phyloP scores from a whole-genome alignment of 306 rosid species.

The Urtica urens region DNA sequence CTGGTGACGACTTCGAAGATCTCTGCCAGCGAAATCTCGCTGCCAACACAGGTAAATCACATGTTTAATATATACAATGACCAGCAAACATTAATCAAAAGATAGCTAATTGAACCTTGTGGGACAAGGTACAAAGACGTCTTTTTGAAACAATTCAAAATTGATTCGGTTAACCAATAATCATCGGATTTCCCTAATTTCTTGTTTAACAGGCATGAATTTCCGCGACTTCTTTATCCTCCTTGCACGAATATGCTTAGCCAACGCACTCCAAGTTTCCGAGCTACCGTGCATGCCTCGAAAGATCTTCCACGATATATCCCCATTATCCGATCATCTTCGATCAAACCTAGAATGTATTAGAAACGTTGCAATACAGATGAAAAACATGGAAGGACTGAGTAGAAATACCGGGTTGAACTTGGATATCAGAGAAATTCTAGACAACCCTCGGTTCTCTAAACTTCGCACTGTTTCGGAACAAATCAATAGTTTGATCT shows the following conservation, averaged over 20 bases:
- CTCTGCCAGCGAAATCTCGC: slow-evolving; percentile 97
- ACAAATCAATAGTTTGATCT: slow-evolving; percentile 34
- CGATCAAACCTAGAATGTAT: slow-evolving; percentile 45
- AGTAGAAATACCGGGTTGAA: slow-evolving; percentile 34
- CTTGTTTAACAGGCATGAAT: slow-evolving; percentile 75
- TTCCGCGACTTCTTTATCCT: slow-evolving; percentile 63
- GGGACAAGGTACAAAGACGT: background rate
- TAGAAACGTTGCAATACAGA: slow-evolving; percentile 27
- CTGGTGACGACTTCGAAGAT: slow-evolving; percentile 84
- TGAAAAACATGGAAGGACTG: slow-evolving; percentile 37
- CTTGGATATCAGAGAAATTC: slow-evolving; percentile 37
- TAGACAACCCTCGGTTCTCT: slow-evolving; percentile 39
- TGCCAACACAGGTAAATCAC: slow-evolving; percentile 56
- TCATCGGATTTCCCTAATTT: background rate
- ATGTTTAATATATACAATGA: background rate
- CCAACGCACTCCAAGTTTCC: slow-evolving; percentile 42
- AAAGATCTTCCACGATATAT: slow-evolving; percentile 11
- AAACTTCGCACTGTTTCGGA: slow-evolving; percentile 34
- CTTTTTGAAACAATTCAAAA: background rate
- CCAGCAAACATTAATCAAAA: background rate
- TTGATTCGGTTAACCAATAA: background rate
- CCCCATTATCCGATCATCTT: slow-evolving; percentile 35
- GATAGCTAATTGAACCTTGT: background rate
- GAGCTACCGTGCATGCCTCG: slow-evolving; percentile 21
- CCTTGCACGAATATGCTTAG: slow-evolving; percentile 41